Base-by-base conservation (phyloP, 306 rosid genomes). In the Hippophae tibetana region DNA sequence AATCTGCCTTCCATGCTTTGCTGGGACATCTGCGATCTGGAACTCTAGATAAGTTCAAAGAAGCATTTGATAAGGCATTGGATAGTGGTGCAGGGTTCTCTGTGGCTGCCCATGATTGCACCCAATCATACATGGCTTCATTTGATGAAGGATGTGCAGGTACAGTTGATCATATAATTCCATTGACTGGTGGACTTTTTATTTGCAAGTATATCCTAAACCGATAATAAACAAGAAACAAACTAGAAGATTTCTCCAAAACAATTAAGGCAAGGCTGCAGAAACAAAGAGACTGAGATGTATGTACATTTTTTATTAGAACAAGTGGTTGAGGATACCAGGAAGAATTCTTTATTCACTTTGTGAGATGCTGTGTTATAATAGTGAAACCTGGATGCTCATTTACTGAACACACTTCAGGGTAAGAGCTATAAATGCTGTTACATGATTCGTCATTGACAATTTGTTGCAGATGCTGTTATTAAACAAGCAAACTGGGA, bases 81-180 rank as follows among this genome's bases (percentile, higher is more conserved):
- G 80, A 69, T 11, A 73, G 72, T 18, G 96, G 95, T 73, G 96
- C 81, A 81, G 87, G 84, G 53, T 90, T 85, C 56, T 83, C 95
- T 60, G 72, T 84, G 52, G 57, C 89, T 42, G 86, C 74, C 63
- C 71, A 61, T 57, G 72, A 8, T 11, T 80, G 64, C 64, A 59
- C 74, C 10, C 69, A 71, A 27, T 69, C 80, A 62, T 72, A 74
- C 61, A 55, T 83, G 77, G 76, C 62, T 7, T 79, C 74, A 63
- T 87, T 90, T 69, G 92, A 90, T 66, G 74, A 75, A 74, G 81
- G 74, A 56, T 79, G 81, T 79, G 74, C 86, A 69, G 96, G 98
- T 90, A 81, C 64, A 68, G 23, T 42, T 10, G 57, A 58, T 27
- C 5, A 13, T 52, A 56, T 49, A 47, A 47, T 69, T 64, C 52